Percentiles rank a stretch among this genome's conserved stretches.
Conservation (phyloP, 2,329 filamentous ascomycete genomes). For the Emericellopsis cladophorae region DNA sequence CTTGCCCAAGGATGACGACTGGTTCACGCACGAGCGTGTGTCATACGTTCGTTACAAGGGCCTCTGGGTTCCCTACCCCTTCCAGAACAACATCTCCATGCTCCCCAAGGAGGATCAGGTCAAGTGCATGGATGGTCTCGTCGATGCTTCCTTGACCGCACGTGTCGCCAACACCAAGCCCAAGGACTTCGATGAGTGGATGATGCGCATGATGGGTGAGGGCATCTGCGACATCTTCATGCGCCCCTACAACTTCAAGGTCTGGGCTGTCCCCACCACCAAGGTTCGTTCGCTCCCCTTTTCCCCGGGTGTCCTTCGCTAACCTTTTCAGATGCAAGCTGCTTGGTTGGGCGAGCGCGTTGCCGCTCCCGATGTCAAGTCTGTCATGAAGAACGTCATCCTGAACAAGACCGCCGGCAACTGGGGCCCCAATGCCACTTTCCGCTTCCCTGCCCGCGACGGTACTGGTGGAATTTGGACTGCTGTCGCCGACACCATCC, state of each 20-base stretch:
- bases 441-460: constrained; percentile 91
- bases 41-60: constrained; percentile 97
- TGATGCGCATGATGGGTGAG: constrained; percentile 77
- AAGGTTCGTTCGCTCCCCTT: constrained; percentile 48
- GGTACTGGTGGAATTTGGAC: constrained; percentile 99
- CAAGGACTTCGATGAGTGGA: constrained; percentile 97
- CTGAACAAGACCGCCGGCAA: constrained; percentile 91
- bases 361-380: constrained; percentile 90
- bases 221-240: constrained; percentile 95
- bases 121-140: constrained; percentile 85
- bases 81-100: constrained; percentile 99
- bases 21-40: constrained; percentile 96
- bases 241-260: constrained; percentile 99
- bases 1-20: constrained; percentile 84
- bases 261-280: constrained; percentile 96
- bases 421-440: constrained; percentile 97
- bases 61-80: constrained; percentile 96
- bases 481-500: constrained; percentile 84
- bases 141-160: constrained; percentile 80
- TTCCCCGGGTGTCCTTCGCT: constrained; percentile 2
- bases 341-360: constrained; percentile 98
- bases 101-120: constrained; percentile 96
- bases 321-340: constrained; percentile 75
- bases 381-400: constrained; percentile 85
- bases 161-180: constrained; percentile 85